These are phyloP conservation scores for Blastobotrys petasosporus DNA, from an alignment of 1,139 yeast genomes.

Conservation along the genomic window DNA sequence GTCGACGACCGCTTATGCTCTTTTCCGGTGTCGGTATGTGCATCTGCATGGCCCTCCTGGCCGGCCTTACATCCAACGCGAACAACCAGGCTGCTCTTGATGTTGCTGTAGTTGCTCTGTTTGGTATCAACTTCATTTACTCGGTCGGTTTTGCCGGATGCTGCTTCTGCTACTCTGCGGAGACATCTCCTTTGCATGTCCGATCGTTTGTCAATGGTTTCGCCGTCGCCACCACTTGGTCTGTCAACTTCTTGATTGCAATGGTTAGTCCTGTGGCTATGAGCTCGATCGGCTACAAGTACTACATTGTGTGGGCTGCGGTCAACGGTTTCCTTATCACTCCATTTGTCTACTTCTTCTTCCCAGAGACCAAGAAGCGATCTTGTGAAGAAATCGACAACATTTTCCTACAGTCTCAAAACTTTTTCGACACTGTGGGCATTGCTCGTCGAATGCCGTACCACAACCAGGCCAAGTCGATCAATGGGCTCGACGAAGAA, in stretches of 20 bases:
- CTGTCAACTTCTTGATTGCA: constrained; percentile 41
- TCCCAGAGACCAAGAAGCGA: constrained; percentile 39
- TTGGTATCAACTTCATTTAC: constrained; percentile 21
- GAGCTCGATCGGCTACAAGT: constrained; percentile 33
- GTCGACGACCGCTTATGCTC: constrained; percentile 17
- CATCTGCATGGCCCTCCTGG: constrained; percentile 21
- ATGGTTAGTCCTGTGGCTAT: constrained; percentile 40
- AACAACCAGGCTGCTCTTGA: constrained; percentile 18
- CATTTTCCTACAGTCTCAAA: constrained; percentile 30
- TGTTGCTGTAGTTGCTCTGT: constrained; percentile 22
- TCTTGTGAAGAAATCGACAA: constrained; percentile 43
- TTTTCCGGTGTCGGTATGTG: constrained; percentile 21
- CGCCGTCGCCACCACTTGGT: constrained; percentile 37
- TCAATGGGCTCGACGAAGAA: constrained; percentile 10
- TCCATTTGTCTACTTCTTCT: constrained; percentile 39
- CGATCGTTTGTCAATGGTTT: constrained; percentile 54
- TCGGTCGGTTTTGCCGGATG: constrained; percentile 22
- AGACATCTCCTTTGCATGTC: constrained; percentile 55
- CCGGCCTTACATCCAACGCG: constrained; percentile 21
- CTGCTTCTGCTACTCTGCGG: constrained; percentile 44
- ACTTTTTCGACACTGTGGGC: constrained; percentile 16
- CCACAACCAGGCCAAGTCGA: background rate
- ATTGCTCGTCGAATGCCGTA: constrained; percentile 15
- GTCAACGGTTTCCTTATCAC: constrained; percentile 24
- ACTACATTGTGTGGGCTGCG: constrained; percentile 35